A percentile compares a stretch with the other conserved stretches of the same genome.
Evolutionary conservation across 495 filamentous ascomycete genomes (phyloP).

Genomic region (Podospora bellae-mahoneyi): DNA sequence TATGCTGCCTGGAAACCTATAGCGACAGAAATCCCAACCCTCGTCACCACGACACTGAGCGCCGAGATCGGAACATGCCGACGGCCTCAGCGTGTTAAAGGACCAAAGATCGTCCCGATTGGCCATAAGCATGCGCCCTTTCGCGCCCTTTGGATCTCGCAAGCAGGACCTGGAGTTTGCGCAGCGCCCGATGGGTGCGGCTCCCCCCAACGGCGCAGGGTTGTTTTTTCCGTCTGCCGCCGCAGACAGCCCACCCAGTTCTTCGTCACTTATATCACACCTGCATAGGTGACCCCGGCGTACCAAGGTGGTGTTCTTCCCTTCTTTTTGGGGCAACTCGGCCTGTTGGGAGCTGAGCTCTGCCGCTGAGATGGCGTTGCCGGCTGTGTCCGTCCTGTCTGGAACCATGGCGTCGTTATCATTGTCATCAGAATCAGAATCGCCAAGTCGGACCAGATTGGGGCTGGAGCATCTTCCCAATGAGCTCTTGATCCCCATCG

Average conservation of each 20-base stretch:
- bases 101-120: constrained; percentile 25
- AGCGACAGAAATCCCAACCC: constrained; percentile 7
- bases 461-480: constrained; percentile 28
- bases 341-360: background rate
- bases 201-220: constrained; percentile 3
- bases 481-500: constrained; percentile 34
- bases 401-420: background rate
- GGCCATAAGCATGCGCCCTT: constrained; percentile 18
- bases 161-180: background rate
- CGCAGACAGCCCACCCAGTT: constrained; percentile 2
- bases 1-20: background rate
- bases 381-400: background rate
- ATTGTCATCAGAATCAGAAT: background rate
- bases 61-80: constrained; percentile 36
- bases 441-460: background rate
- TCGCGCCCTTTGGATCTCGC: constrained; percentile 18
- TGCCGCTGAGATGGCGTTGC: background rate
- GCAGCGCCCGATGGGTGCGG: background rate
- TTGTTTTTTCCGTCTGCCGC: constrained; percentile 11
- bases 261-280: constrained; percentile 13
- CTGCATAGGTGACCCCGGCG: background rate
- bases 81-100: constrained; percentile 12
- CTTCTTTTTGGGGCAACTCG: background rate
- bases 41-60: background rate
- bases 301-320: background rate